phyloP scores from a whole-genome alignment of 768 basidiomycete genomes.

The Suillus cothurnatus region DNA sequence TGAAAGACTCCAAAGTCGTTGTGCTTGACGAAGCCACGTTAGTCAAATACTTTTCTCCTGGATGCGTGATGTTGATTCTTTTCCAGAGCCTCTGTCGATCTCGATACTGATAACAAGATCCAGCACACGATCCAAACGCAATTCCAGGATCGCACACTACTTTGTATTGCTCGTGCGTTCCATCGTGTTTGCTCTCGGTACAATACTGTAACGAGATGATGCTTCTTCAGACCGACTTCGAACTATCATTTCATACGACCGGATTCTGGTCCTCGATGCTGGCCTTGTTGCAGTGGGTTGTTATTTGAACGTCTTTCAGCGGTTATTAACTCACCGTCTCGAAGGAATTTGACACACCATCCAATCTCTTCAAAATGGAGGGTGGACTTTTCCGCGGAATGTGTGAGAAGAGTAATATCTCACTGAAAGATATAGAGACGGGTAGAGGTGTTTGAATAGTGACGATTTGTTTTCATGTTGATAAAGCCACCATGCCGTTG shows the following conservation, averaged over 20 bases:
- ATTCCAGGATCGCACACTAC: slow-evolving; percentile 50
- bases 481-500: background rate
- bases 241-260: slow-evolving; percentile 64
- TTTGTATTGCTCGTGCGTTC: slow-evolving; percentile 47
- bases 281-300: slow-evolving; percentile 54
- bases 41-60: background rate
- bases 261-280: slow-evolving; percentile 67
- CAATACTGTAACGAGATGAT: background rate
- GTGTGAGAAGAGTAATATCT: slow-evolving; percentile 57
- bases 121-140: slow-evolving; percentile 45
- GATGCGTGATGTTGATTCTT: slow-evolving; percentile 31
- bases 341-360: slow-evolving; percentile 61
- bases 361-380: slow-evolving; percentile 30
- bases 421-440: slow-evolving; percentile 45
- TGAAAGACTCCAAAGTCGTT: slow-evolving; percentile 50
- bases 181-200: slow-evolving; percentile 25
- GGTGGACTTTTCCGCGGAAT: slow-evolving; percentile 62
- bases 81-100: slow-evolving; percentile 37
- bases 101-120: slow-evolving; percentile 56
- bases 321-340: background rate
- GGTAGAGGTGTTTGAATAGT: background rate
- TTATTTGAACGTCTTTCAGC: background rate
- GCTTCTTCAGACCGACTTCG: slow-evolving; percentile 41
- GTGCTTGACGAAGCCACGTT: slow-evolving; percentile 48
- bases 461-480: background rate